Percentiles rank a stretch among this genome's conserved stretches.
These are phyloP conservation scores for Lyophyllum shimeji DNA, from an alignment of 768 basidiomycete genomes.

Conservation along the genomic window DNA sequence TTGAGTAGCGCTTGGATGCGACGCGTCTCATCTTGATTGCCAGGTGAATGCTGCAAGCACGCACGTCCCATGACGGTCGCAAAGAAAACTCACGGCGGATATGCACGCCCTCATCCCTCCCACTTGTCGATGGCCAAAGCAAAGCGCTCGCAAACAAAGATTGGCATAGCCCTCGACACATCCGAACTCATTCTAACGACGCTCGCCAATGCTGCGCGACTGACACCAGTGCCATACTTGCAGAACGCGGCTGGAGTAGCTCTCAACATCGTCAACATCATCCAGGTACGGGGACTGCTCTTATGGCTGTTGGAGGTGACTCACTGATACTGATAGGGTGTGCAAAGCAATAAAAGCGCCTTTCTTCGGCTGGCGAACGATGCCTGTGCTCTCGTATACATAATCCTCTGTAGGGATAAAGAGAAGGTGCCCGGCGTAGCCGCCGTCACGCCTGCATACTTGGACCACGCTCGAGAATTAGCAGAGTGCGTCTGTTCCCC, in stretches of 20 bases:
- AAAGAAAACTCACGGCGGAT: too few species aligned
- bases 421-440: neutral
- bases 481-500: neutral
- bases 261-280: slow-evolving; percentile 1
- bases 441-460: neutral
- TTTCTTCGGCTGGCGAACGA: slow-evolving; percentile 9
- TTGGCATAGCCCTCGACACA: neutral
- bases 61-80: too few species aligned
- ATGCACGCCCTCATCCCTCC: neutral
- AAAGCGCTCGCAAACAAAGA: neutral
- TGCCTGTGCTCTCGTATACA: slow-evolving; percentile 13
- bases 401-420: neutral
- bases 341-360: slow-evolving; percentile 8
- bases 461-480: slow-evolving; percentile 1
- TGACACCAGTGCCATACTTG: slow-evolving; percentile 3
- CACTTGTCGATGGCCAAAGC: too few species aligned
- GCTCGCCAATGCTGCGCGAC: neutral
- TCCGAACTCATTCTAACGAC: slow-evolving; percentile 4
- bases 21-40: too few species aligned
- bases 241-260: slow-evolving; percentile 5
- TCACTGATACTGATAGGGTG: neutral
- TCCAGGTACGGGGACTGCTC: neutral
- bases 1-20: too few species aligned
- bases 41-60: too few species aligned
- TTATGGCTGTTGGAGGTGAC: neutral